These are phyloP conservation scores for Hypoxylon sp. DNA, from an alignment of 2,329 filamentous ascomycete species.

Conservation along the genomic window DNA sequence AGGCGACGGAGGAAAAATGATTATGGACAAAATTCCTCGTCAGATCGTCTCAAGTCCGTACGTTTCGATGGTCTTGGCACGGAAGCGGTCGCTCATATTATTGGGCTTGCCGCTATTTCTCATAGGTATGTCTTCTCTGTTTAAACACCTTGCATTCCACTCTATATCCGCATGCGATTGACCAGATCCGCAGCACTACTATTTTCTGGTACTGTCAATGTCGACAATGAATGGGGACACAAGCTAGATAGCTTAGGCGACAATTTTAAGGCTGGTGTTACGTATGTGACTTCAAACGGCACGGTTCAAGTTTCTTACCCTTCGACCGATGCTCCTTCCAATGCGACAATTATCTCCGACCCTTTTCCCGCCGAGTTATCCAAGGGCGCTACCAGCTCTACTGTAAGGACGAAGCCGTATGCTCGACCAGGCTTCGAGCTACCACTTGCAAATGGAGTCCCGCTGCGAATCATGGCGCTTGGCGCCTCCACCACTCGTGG, in stretches of 20 bases:
- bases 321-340: constrained; percentile 28
- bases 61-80: constrained; percentile 41
- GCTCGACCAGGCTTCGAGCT: constrained; percentile 44
- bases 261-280: constrained; percentile 42
- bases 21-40: constrained; percentile 44
- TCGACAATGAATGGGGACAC: constrained; percentile 44
- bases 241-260: constrained; percentile 39
- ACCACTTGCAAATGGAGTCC: constrained; percentile 45
- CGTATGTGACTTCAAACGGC: constrained; percentile 42
- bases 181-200: constrained; percentile 36
- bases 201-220: constrained; percentile 41
- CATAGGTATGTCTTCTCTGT: constrained; percentile 34
- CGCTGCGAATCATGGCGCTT: constrained; percentile 47
- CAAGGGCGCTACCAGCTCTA: constrained; percentile 21
- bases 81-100: constrained; percentile 41
- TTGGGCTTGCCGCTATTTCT: constrained; percentile 42
- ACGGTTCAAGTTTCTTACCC: constrained; percentile 34
- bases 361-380: constrained; percentile 38
- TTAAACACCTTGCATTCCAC: background rate
- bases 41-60: constrained; percentile 36
- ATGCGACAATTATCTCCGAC: constrained; percentile 30
- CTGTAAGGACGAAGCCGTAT: constrained; percentile 42
- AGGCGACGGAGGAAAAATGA: constrained; percentile 10
- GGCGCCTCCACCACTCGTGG: constrained; percentile 47
- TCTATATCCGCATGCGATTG: constrained; percentile 15